Conservation (phyloP, 2,329 filamentous ascomycete genomes). For the Aspergillus fumigatus region DNA sequence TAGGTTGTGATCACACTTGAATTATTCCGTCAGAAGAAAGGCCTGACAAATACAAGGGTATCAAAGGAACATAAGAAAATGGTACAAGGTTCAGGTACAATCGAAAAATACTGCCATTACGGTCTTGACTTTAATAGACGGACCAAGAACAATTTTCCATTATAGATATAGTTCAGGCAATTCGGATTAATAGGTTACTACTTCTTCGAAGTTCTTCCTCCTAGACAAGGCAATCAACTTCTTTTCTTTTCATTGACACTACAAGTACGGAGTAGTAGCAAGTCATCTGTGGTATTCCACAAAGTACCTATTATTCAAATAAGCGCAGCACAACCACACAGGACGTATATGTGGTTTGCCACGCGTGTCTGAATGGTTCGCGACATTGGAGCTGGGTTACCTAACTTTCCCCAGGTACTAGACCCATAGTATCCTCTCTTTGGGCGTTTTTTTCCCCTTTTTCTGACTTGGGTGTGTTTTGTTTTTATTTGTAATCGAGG, state of each 20-base stretch:
- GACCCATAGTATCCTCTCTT: neutral
- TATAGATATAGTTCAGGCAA: neutral
- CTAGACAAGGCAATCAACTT: neutral
- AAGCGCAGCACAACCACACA: neutral
- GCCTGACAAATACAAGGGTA: neutral
- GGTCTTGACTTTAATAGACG: neutral
- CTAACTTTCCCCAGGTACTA: neutral
- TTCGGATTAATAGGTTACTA: neutral
- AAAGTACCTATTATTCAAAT: neutral
- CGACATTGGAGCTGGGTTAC: slow-evolving; percentile 4
- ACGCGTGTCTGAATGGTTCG: slow-evolving; percentile 14
- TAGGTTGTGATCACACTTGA: slow-evolving; percentile 8
- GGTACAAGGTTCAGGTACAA: neutral
- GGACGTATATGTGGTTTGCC: neutral
- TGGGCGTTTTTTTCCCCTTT: neutral
- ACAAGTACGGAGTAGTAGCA: neutral
- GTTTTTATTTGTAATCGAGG: neutral
- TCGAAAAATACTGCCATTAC: neutral
- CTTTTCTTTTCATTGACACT: neutral
- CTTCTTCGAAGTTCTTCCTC: neutral
- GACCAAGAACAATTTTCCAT: too few relatives aligned
- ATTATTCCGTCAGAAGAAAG: neutral
- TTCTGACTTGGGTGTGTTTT: neutral
- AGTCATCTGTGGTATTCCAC: neutral
- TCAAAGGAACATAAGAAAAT: neutral